Conservation (phyloP, 345 rosid genomes). For the Bruguiera parviflora region DNA sequence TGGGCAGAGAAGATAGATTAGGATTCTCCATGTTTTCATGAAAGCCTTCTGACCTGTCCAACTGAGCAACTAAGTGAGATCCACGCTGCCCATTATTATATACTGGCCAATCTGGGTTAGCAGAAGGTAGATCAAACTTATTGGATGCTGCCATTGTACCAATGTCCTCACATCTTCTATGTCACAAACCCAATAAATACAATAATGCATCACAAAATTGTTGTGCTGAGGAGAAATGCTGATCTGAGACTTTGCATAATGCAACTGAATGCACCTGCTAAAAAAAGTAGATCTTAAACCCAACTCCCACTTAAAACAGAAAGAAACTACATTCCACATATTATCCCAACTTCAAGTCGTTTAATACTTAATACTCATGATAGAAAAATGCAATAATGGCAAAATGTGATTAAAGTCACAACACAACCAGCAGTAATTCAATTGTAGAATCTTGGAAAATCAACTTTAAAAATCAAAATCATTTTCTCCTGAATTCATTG, state of each 20-base stretch:
- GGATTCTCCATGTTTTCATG: conserved; percentile 72
- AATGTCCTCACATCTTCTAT: conserved; percentile 43
- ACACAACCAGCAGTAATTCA: background rate
- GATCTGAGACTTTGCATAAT: conserved; percentile 27
- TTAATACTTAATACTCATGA: background rate
- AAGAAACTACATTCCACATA: background rate
- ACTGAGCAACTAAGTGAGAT: conserved; percentile 62
- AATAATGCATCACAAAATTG: conserved; percentile 67
- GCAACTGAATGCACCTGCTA: conserved; percentile 45
- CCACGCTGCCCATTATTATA: conserved; percentile 68
- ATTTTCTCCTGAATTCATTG: too few species aligned
- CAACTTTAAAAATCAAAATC: too few species aligned
- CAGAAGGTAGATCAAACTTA: conserved; percentile 80
- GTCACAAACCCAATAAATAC: conserved; percentile 48
- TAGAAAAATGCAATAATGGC: background rate
- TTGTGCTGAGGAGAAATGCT: conserved; percentile 40
- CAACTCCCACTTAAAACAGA: conserved; percentile 14
- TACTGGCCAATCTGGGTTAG: conserved; percentile 71
- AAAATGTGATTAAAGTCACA: background rate
- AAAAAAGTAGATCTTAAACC: conserved; percentile 1
- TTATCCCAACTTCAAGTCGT: background rate
- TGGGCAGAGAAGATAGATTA: conserved; percentile 59
- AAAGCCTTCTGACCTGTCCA: conserved; percentile 85
- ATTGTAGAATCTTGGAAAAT: background rate
- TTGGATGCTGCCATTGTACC: conserved; percentile 76